These are phyloP conservation scores for Eleusine indica DNA, from an alignment of 176 grass and related monocot species.

Conservation along the genomic window DNA sequence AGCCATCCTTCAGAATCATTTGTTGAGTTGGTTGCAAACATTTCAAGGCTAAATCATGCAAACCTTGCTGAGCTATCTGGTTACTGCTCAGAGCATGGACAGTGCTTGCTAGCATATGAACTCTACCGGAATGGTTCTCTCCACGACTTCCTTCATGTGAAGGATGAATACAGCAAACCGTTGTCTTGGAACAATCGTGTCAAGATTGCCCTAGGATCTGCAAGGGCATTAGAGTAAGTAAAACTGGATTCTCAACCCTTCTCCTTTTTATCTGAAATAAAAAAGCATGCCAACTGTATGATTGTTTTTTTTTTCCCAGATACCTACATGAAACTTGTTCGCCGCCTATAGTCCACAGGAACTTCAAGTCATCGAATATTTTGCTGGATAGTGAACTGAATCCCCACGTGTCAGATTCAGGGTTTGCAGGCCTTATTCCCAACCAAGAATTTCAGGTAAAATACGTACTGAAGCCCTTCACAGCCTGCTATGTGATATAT, in stretches of 20 bases:
- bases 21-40: conserved; percentile 64
- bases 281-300: conserved; percentile 16
- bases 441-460: conserved; percentile 86
- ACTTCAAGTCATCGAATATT: conserved; percentile 94
- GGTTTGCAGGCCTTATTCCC: conserved; percentile 63
- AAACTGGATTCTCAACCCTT: not conserved
- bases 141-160: conserved; percentile 64
- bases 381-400: conserved; percentile 79
- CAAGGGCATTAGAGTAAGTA: conserved; percentile 95
- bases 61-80: conserved; percentile 78
- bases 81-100: conserved; percentile 92
- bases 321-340: conserved; percentile 96
- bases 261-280: not conserved
- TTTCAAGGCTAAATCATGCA: conserved; percentile 80
- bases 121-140: conserved; percentile 77
- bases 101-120: conserved; percentile 75
- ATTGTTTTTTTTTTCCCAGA: conserved; percentile 44
- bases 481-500: not conserved
- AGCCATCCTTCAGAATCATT: conserved; percentile 73
- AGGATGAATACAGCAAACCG: conserved; percentile 60
- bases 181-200: conserved; percentile 85
- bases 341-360: conserved; percentile 78
- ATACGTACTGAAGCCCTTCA: not conserved
- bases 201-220: conserved; percentile 91
- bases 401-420: conserved; percentile 89